Conservation (phyloP, 2,329 filamentous ascomycete genomes). For the Curvularia sp. region DNA sequence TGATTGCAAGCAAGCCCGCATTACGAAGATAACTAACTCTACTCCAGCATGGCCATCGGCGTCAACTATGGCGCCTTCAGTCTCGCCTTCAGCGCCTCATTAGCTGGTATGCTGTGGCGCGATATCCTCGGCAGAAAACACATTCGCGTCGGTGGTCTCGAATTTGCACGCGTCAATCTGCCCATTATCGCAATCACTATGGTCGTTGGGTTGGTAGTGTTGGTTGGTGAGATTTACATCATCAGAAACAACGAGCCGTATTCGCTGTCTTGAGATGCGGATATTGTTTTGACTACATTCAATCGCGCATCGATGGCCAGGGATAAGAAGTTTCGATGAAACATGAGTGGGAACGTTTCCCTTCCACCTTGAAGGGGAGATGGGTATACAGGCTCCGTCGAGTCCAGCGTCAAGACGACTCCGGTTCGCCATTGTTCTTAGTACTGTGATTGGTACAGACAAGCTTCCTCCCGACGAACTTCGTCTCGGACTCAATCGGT, state of each 20-base stretch:
- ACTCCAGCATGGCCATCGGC: slow-evolving; percentile 68
- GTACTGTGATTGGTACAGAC: neutral
- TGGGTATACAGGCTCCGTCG: neutral
- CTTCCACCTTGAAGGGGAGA: neutral
- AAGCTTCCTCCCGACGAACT: neutral
- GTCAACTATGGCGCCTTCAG: slow-evolving; percentile 80
- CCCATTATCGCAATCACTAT: slow-evolving; percentile 75
- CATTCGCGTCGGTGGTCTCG: slow-evolving; percentile 67
- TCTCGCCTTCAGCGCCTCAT: slow-evolving; percentile 72
- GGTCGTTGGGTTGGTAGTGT: slow-evolving; percentile 66
- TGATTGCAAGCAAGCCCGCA: neutral
- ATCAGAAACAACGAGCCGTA: slow-evolving; percentile 46
- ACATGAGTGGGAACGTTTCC: neutral
- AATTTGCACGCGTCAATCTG: slow-evolving; percentile 73
- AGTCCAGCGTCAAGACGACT: neutral
- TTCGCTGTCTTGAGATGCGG: neutral
- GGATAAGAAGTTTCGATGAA: neutral
- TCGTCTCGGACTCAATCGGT: neutral
- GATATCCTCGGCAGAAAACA: slow-evolving; percentile 73
- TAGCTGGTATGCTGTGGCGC: slow-evolving; percentile 75
- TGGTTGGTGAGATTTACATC: slow-evolving; percentile 71
- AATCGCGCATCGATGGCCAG: neutral
- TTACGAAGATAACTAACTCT: neutral
- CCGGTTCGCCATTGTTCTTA: neutral
- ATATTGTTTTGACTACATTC: neutral